Evolutionary conservation across 371 early-diverging fungal genomes (phyloP).

Genomic region (Rhizopus microsporus): DNA sequence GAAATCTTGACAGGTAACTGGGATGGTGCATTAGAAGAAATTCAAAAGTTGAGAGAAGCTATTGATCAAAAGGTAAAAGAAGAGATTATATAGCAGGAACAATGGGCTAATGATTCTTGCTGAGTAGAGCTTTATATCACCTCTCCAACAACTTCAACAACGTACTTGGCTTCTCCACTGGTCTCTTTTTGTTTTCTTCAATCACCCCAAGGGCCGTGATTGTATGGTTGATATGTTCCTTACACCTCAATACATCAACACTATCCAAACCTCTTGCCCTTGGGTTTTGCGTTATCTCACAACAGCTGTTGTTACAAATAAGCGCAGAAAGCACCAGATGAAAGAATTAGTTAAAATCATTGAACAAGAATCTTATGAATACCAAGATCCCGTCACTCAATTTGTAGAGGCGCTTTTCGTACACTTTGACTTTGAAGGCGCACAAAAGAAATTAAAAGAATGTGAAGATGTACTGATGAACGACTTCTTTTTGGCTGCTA

Average conservation of each 20-base stretch:
- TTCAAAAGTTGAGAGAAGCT: constrained; percentile 80
- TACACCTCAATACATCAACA: constrained; percentile 90
- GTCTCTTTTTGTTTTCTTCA: constrained; percentile 96
- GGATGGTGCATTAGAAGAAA: constrained; percentile 88
- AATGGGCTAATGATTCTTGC: not conserved
- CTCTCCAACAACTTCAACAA: constrained; percentile 88
- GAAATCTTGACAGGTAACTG: constrained; percentile 93
- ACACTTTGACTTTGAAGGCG: constrained; percentile 92
- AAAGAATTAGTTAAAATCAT: constrained; percentile 91
- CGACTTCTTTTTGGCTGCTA: constrained; percentile 88
- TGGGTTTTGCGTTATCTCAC: constrained; percentile 94
- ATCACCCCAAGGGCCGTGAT: constrained; percentile 94
- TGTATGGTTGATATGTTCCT: constrained; percentile 91
- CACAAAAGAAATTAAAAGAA: constrained; percentile 83
- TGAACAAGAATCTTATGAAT: constrained; percentile 80
- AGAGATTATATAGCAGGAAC: not conserved
- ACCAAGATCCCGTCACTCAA: constrained; percentile 88
- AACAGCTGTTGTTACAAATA: constrained; percentile 89
- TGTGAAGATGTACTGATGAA: constrained; percentile 83
- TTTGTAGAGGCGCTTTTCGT: constrained; percentile 89
- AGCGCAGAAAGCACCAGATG: constrained; percentile 82
- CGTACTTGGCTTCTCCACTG: constrained; percentile 95
- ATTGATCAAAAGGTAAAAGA: constrained; percentile 72
- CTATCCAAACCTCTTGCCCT: constrained; percentile 93
- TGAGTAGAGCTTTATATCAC: constrained; percentile 59